Conservation (phyloP, 768 basidiomycete species). For the Tricholoma sp. region DNA sequence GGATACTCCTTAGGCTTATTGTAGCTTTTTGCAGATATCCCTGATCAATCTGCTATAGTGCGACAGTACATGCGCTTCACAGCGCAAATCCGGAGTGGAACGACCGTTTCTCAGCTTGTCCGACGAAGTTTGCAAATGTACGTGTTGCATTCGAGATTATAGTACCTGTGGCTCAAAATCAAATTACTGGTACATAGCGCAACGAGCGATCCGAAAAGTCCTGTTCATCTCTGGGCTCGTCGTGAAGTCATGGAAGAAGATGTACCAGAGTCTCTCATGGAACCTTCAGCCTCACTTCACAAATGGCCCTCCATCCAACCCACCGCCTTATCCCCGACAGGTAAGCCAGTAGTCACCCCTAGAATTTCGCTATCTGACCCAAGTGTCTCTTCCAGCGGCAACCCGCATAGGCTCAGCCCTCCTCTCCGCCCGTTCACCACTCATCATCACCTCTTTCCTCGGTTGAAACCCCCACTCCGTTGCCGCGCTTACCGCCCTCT, state of each 20-base stretch:
- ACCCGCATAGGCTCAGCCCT: conserved; percentile 44
- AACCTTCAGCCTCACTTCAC: conserved; percentile 26
- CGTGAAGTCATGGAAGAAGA: conserved; percentile 71
- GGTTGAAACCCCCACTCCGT: conserved; percentile 51
- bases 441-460: conserved; percentile 61
- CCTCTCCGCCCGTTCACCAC: conserved; percentile 43
- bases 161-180: no score
- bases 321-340: conserved; percentile 37
- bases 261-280: conserved; percentile 34
- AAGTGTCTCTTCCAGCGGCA: conserved; percentile 34
- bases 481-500: conserved; percentile 39
- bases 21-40: conserved; percentile 54
- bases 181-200: conserved; percentile 51
- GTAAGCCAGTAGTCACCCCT: no score
- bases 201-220: conserved; percentile 65
- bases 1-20: no score
- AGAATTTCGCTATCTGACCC: no score
- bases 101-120: conserved; percentile 45
- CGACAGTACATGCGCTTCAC: conserved; percentile 73
- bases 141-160: no score
- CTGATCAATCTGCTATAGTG: conserved; percentile 67
- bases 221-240: conserved; percentile 69
- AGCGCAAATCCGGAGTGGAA: conserved; percentile 51
- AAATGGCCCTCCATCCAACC: conserved; percentile 49
- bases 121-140: conserved; percentile 63